Base-by-base conservation (phyloP, 2,329 filamentous ascomycete species). In the Macrophomina pseudophaseolina region DNA sequence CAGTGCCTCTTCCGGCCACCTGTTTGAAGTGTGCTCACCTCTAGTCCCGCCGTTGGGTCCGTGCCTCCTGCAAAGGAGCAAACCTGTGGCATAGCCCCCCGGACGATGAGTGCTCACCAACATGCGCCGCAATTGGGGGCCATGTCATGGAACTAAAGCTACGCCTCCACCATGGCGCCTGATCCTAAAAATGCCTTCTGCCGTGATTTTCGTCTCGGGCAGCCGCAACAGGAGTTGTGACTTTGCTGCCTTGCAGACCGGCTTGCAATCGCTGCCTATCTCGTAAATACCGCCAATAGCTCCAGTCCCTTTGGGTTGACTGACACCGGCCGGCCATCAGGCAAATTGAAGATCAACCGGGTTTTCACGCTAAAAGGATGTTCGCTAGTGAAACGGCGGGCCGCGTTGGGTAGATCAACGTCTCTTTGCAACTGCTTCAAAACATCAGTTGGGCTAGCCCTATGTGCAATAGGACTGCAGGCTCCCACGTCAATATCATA, bases 211-310 rank as follows among this genome's bases (percentile, higher is more conserved):
- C 42, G 28, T 23, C 56, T 60, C 16, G 56, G 23, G 40, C 40
- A 23, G 56, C 56, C 40, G 56, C 56, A 46, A 33, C 11, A 14
- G 46, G 58, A 33, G 32, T 35, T n/a, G 42, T 23, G 42, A n/a
- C 58, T 49, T 49, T 62, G 58, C 44, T 62, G 58, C 58, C 58
- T 62, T n/a, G 44, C 58, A 38, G 58, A 51, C 58, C 44, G 58
- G 58, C 49, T 35, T 30, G 3, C n/a, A 35, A 12, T 16, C 23
- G 42, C 16, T 40, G 42, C 42, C 38, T 18, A 18, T 30, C 4
- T 11, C 18, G 53, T 58, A 5, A 6, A 58, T 32, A 32, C 18
- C 54, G 16, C 32, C 14, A 28, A 33, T 9, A n/a, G 6, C 54
- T 48, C 6, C 32, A n/a, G 5, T 44, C 32, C 30, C 28, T 42